Evolutionary conservation across 768 basidiomycete species (phyloP).

Genomic region (Boletus tylopilopsis): DNA sequence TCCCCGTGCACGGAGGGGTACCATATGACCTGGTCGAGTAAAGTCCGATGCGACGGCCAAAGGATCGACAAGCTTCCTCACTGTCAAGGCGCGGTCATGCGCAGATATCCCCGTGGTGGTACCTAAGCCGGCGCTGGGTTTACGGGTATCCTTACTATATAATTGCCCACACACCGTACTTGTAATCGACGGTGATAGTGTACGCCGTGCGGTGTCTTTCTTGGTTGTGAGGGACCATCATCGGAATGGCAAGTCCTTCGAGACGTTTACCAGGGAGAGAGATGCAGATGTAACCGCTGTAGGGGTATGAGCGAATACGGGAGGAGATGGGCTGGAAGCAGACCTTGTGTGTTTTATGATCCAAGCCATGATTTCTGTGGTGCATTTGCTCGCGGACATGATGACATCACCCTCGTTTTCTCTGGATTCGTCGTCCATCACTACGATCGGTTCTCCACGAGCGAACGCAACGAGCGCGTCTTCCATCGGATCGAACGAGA

Average conservation of each 20-base stretch:
- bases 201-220: slow-evolving; percentile 94
- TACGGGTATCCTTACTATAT: not conserved
- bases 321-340: slow-evolving; percentile 19
- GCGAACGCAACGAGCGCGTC: slow-evolving; percentile 74
- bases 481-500: slow-evolving; percentile 77
- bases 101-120: slow-evolving; percentile 97
- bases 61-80: slow-evolving; percentile 71
- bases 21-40: slow-evolving; percentile 91
- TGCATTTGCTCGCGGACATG: slow-evolving; percentile 77
- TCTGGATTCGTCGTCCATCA: slow-evolving; percentile 93
- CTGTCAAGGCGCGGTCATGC: slow-evolving; percentile 88
- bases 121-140: slow-evolving; percentile 41
- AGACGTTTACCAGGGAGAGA: slow-evolving; percentile 76
- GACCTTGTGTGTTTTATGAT: slow-evolving; percentile 96
- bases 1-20: slow-evolving; percentile 81
- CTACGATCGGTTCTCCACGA: slow-evolving; percentile 87
- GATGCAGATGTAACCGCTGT: slow-evolving; percentile 91
- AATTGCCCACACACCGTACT: slow-evolving; percentile 51
- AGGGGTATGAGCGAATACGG: slow-evolving; percentile 10
- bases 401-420: slow-evolving; percentile 99
- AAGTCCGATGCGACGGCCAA: slow-evolving; percentile 62
- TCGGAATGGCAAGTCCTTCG: slow-evolving; percentile 74
- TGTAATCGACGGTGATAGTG: slow-evolving; percentile 93
- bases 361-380: slow-evolving; percentile 99
- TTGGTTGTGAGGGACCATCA: slow-evolving; percentile 92